phyloP scores from a whole-genome alignment of 345 rosid species.

The Kernera saxatilis region DNA sequence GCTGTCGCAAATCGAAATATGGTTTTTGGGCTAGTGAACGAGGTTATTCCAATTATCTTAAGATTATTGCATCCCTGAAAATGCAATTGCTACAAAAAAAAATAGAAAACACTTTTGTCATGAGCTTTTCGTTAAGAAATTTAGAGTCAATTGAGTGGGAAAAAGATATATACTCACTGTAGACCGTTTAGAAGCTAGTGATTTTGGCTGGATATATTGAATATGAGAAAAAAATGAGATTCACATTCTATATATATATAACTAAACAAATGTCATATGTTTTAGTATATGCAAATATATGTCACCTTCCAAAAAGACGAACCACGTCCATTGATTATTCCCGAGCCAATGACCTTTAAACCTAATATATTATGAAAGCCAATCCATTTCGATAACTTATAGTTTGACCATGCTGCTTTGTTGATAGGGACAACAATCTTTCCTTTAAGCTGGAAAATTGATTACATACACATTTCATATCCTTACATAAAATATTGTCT shows the following conservation, averaged over 20 bases:
- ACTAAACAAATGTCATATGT: not conserved
- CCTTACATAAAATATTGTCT: not conserved
- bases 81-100: conserved; percentile 19
- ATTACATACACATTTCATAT: not conserved
- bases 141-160: not conserved
- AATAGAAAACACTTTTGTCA: not conserved
- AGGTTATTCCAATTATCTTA: conserved; percentile 26
- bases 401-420: conserved; percentile 3
- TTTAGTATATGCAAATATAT: not conserved
- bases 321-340: conserved; percentile 11
- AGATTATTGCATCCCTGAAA: conserved; percentile 21
- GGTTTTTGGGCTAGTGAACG: conserved; percentile 35
- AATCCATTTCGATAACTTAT: not conserved
- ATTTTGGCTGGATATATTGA: not conserved
- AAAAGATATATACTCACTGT: not conserved
- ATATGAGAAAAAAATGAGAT: not conserved
- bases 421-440: not conserved
- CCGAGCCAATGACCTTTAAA: not conserved
- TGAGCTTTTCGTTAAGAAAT: not conserved
- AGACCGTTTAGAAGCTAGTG: not conserved
- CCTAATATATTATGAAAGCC: not conserved
- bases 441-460: not conserved
- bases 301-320: conserved; percentile 14
- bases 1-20: conserved; percentile 27
- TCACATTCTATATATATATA: too few species aligned